These are phyloP conservation scores for Coelastrella sp. DNA, from an alignment of 139 green algal species.

Conservation along the genomic window DNA sequence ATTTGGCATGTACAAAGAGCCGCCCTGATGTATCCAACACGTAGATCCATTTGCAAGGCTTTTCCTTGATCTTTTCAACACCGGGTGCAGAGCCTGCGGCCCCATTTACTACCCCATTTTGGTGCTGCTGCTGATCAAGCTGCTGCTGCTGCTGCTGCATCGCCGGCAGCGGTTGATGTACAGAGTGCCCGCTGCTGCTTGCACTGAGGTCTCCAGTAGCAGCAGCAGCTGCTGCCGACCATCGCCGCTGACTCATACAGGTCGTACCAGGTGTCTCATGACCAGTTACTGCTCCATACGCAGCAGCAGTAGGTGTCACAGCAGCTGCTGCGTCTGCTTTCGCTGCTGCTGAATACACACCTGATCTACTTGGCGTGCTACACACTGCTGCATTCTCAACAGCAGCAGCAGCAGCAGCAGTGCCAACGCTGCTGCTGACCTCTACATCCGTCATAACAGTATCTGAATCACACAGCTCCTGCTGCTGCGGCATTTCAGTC, in stretches of 20 bases:
- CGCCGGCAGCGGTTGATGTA: neutral
- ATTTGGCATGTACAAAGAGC: constrained; percentile 72
- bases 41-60: constrained; percentile 77
- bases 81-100: neutral
- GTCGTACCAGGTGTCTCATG: constrained; percentile 28
- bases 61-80: constrained; percentile 46
- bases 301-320: constrained; percentile 6
- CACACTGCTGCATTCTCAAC: neutral
- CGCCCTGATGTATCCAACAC: constrained; percentile 65
- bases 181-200: neutral
- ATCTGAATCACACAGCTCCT: neutral
- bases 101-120: neutral
- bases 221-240: neutral
- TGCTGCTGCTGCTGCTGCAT: neutral
- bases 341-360: constrained; percentile 25
- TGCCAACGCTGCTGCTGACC: neutral
- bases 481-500: neutral
- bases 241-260: constrained; percentile 1
- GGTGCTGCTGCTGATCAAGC: constrained; percentile 18
- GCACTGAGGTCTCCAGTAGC: neutral
- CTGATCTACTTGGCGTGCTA: neutral
- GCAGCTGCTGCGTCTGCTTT: neutral
- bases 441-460: constrained; percentile 1
- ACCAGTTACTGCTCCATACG: constrained; percentile 16
- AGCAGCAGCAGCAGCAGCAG: neutral